Conservation (phyloP, 1,284 basidiomycete species). For the Marasmius oreades region DNA sequence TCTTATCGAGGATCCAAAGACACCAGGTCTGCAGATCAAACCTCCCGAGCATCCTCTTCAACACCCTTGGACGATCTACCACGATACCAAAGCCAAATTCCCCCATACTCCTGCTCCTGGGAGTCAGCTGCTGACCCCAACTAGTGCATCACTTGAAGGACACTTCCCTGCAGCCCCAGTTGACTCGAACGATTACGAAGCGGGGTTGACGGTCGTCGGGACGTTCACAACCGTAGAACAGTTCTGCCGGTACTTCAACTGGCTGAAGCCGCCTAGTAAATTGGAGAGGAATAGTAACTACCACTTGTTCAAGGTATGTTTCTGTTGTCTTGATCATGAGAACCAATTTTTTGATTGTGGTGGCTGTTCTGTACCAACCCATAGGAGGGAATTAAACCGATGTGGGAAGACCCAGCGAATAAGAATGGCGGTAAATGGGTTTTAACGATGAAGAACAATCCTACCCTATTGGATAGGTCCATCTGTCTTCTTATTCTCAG, state of each 20-base stretch:
- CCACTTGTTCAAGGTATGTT: conserved; percentile 78
- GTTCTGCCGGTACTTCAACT: conserved; percentile 94
- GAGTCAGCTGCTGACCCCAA: conserved; percentile 25
- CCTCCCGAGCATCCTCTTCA: conserved; percentile 81
- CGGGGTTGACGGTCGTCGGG: conserved; percentile 73
- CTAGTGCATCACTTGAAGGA: conserved; percentile 23
- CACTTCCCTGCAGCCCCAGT: conserved; percentile 23
- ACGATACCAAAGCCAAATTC: conserved; percentile 78
- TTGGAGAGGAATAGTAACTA: conserved; percentile 89
- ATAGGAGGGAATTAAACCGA: conserved; percentile 78
- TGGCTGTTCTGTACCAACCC: background rate
- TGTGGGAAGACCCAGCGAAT: conserved; percentile 97
- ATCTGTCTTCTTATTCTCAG: background rate
- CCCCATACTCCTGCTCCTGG: conserved; percentile 45
- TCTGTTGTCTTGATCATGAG: no score
- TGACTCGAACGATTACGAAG: conserved; percentile 72
- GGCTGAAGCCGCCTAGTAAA: conserved; percentile 86
- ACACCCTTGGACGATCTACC: conserved; percentile 85
- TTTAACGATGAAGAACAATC: conserved; percentile 84
- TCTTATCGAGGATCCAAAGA: conserved; percentile 76
- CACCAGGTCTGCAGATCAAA: conserved; percentile 68
- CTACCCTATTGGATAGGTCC: conserved; percentile 68
- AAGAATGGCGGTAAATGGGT: conserved; percentile 93
- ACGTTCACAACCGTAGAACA: conserved; percentile 84
- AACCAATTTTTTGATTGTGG: no score